A percentile compares a stretch with the other conserved stretches of the same genome.
These are phyloP conservation scores for Saururus chinensis DNA, from an alignment of 164 flowering plant species.

Conservation along the genomic window DNA sequence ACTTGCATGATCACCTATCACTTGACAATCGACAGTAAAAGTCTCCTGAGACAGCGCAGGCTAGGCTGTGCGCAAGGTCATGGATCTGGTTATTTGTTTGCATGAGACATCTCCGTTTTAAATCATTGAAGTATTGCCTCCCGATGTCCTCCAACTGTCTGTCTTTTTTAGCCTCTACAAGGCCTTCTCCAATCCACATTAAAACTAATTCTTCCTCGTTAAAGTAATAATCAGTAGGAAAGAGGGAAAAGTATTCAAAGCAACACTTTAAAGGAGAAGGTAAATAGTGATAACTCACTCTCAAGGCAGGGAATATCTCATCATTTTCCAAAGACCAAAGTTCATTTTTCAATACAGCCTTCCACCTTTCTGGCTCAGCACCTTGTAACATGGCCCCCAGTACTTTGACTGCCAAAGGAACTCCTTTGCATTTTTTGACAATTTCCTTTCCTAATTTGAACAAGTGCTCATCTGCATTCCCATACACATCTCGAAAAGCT, in stretches of 20 bases:
- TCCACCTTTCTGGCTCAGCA: slow-evolving; percentile 7
- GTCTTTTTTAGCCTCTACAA: too few species aligned
- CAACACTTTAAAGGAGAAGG: too few species aligned
- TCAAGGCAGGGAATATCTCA: too few species aligned
- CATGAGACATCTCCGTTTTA: slow-evolving; percentile 5
- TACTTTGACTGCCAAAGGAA: too few species aligned
- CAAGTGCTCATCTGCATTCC: not conserved
- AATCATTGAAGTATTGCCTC: slow-evolving; percentile 10
- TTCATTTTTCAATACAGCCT: slow-evolving; percentile 3
- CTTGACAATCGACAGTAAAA: not conserved
- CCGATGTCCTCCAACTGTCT: too few species aligned
- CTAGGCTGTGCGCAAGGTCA: slow-evolving; percentile 7
- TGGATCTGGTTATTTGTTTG: slow-evolving; percentile 4
- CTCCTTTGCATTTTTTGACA: slow-evolving; percentile 14
- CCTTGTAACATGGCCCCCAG: too few species aligned
- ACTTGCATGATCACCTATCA: not conserved
- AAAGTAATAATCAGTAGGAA: too few species aligned
- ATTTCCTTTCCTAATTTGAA: not conserved
- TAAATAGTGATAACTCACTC: too few species aligned
- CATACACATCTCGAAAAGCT: not conserved
- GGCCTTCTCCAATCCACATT: too few species aligned
- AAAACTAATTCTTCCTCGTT: too few species aligned
- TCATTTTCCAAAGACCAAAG: slow-evolving; percentile 8
- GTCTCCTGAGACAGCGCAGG: not conserved
- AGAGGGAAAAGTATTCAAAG: too few species aligned